phyloP scores from a whole-genome alignment of 306 rosid species.

The Casuarina glauca region DNA sequence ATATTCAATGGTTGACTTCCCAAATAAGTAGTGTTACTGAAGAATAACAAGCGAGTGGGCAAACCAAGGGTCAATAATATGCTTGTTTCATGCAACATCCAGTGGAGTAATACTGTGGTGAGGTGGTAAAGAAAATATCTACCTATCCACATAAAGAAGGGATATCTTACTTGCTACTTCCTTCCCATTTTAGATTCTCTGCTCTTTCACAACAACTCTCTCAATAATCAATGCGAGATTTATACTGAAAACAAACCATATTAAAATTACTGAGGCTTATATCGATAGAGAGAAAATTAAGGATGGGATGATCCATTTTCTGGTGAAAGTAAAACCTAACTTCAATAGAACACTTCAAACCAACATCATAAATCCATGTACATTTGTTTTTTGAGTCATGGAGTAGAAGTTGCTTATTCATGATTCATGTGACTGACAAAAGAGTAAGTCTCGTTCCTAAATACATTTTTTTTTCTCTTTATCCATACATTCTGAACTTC shows the following conservation, averaged over 20 bases:
- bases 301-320: too few species aligned
- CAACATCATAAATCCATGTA: neutral
- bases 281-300: too few species aligned
- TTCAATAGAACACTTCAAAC: neutral
- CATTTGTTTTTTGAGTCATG: neutral
- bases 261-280: neutral
- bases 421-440: neutral
- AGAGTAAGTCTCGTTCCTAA: neutral
- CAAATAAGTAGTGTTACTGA: neutral
- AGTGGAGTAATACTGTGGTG: neutral
- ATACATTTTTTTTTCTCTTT: neutral
- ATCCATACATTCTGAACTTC: neutral
- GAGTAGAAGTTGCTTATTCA: neutral
- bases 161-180: neutral
- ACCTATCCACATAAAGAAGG: neutral
- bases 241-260: neutral
- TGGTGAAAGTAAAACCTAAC: too few species aligned
- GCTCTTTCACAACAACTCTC: neutral
- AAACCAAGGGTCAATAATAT: neutral
- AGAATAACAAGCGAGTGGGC: neutral
- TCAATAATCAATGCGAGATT: too few species aligned
- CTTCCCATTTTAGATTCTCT: neutral
- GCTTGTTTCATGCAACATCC: neutral
- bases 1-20: neutral
- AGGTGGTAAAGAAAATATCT: neutral